Base-by-base conservation (phyloP, 2,329 filamentous ascomycete species). In the Xylariaceae sp. region DNA sequence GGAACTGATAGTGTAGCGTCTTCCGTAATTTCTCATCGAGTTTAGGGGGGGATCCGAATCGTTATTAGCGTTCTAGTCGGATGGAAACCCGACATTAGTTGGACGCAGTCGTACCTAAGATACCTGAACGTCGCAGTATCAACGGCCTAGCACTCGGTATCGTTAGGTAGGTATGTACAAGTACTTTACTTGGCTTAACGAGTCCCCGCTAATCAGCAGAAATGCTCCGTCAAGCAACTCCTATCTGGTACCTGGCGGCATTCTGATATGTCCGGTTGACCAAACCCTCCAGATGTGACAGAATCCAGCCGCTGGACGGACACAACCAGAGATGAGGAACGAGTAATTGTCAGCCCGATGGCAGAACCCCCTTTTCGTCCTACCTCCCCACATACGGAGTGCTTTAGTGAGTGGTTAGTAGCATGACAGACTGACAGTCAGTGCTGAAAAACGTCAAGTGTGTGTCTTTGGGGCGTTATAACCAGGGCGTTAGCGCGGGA, bases 201-300 rank as follows among this genome's bases (percentile, higher is more conserved):
- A n/a, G 42, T 45, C 42, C 37, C 37, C 9, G 42, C 42, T 13
- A 13, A n/a, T 45, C 13, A 45, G 42, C 11, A 45, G 42, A 45
- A 13, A 45, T 45, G 7, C 13, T 10, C 9, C 13, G 37, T 42
- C 9, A 13, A 9, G 37, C 13, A 42, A 42, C 42, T 45, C 42
- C 42, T 45, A 45, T 45, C 9, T 42, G 13, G 37, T 45, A n/a
- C 42, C 42, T 45, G 11, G 10, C n/a, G 11, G 7, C 11, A 50
- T 51, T 51, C 49, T 51, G 49, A 51, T 51, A 6, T 51, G 13
- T 51, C 49, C n/a, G 49, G 49, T 34, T 51, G 49, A 51, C 23
- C 9, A 51, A 35, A 51, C 2, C 49, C 7, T 6, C 42, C 49
- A 35, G 23, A 51, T 51, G 23, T 51, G 49, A 51, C 18, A 51